Percentiles rank a stretch among this genome's conserved stretches.
These are phyloP conservation scores for Aspergillus sparsus DNA, from an alignment of 495 filamentous ascomycete genomes.

Conservation along the genomic window DNA sequence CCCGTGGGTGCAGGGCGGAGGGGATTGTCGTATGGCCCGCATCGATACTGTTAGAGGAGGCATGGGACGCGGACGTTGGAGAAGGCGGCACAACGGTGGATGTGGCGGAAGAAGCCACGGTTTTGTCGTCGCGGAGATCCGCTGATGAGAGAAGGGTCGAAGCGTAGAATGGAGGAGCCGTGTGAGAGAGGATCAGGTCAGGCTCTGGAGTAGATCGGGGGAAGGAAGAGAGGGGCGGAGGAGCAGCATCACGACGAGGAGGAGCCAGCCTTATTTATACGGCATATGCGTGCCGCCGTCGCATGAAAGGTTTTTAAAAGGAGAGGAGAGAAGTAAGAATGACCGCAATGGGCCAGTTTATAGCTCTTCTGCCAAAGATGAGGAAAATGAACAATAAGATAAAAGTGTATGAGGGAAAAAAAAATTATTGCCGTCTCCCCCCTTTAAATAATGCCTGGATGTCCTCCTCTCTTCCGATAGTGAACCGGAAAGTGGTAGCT, in stretches of 20 bases:
- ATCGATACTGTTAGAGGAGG: slow-evolving; percentile 40
- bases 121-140: slow-evolving; percentile 30
- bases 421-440: neutral
- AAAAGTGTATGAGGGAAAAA: too few relatives aligned
- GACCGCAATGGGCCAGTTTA: too few relatives aligned
- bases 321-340: neutral
- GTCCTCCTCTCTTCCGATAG: neutral
- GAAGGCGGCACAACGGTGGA: slow-evolving; percentile 38
- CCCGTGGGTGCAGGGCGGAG: slow-evolving; percentile 58
- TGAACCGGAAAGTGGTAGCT: neutral
- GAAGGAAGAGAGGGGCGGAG: slow-evolving; percentile 41
- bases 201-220: slow-evolving; percentile 30
- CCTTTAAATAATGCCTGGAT: neutral
- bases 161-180: slow-evolving; percentile 21
- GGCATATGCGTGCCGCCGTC: slow-evolving; percentile 43
- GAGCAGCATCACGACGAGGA: slow-evolving; percentile 46
- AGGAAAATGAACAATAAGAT: too few relatives aligned
- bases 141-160: slow-evolving; percentile 13
- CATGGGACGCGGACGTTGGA: slow-evolving; percentile 39
- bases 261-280: slow-evolving; percentile 47
- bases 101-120: slow-evolving; percentile 32
- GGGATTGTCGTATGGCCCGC: slow-evolving; percentile 30
- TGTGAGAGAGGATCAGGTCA: slow-evolving; percentile 30
- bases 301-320: slow-evolving; percentile 23
- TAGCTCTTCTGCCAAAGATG: too few relatives aligned